These are phyloP conservation scores for Hypomyces perniciosus DNA, from an alignment of 2,329 filamentous ascomycete genomes.

Conservation along the genomic window DNA sequence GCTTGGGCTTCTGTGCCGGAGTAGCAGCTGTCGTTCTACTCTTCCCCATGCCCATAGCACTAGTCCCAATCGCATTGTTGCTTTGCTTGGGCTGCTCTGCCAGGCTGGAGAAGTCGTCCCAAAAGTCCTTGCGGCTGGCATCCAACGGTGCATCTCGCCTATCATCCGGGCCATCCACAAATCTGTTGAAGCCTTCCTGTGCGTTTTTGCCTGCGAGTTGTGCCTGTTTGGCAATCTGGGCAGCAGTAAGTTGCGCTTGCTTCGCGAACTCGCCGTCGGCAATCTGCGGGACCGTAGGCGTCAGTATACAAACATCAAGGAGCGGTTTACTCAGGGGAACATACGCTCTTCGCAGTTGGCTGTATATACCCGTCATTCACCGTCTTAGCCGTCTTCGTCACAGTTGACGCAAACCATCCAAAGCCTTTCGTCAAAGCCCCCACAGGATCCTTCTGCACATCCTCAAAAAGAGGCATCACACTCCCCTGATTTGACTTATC, in stretches of 20 bases:
- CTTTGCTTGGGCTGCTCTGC: constrained; percentile 49
- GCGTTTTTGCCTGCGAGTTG: constrained; percentile 67
- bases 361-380: constrained; percentile 90
- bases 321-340: neutral
- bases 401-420: constrained; percentile 85
- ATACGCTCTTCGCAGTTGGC: constrained; percentile 60
- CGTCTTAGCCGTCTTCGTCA: constrained; percentile 83
- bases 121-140: constrained; percentile 74
- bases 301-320: constrained; percentile 16
- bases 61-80: constrained; percentile 50
- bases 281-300: constrained; percentile 45
- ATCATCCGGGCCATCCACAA: constrained; percentile 69
- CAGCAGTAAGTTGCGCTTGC: constrained; percentile 55
- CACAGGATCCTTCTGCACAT: constrained; percentile 86
- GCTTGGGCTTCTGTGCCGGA: constrained; percentile 35
- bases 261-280: constrained; percentile 73
- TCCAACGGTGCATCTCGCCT: constrained; percentile 40
- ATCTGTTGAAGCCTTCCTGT: constrained; percentile 73
- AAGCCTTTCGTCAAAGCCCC: constrained; percentile 86
- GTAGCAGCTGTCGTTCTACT: constrained; percentile 27
- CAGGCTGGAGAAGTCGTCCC: constrained; percentile 79
- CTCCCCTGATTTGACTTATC: constrained; percentile 37
- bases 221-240: constrained; percentile 60
- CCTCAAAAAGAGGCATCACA: constrained; percentile 65
- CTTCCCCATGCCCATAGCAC: constrained; percentile 52